phyloP scores from a whole-genome alignment of 768 basidiomycete species.

The Panellus pusillus region DNA sequence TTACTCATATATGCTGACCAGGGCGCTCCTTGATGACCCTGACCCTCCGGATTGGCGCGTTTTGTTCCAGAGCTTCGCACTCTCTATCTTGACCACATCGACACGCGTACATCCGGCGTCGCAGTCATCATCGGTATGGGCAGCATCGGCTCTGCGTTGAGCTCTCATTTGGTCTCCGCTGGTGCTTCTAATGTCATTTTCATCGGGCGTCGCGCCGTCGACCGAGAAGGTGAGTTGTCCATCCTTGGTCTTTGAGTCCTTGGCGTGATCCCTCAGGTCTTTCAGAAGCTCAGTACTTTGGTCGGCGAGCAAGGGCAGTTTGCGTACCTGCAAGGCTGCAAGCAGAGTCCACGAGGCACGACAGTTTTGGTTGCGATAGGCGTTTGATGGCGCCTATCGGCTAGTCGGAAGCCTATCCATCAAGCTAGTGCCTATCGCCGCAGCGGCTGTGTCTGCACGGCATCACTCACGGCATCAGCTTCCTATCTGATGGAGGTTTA shows the following conservation, averaged over 20 bases:
- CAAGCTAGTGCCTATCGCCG: too few species aligned
- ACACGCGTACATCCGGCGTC: constrained; percentile 22
- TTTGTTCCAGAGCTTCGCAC: constrained; percentile 27
- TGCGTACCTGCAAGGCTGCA: constrained; percentile 29
- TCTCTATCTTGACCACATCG: constrained; percentile 4
- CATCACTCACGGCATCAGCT: too few species aligned
- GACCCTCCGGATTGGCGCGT: constrained; percentile 15
- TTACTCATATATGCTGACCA: too few species aligned
- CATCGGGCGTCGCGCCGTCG: constrained; percentile 25
- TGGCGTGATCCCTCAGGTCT: constrained; percentile 17
- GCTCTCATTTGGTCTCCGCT: constrained; percentile 25
- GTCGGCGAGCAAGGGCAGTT: constrained; percentile 7
- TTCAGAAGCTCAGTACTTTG: constrained; percentile 7
- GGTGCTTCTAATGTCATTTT: constrained; percentile 24
- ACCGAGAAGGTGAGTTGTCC: constrained; percentile 20
- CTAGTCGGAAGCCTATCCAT: too few species aligned
- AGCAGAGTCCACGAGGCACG: too few species aligned
- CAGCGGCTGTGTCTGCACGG: too few species aligned
- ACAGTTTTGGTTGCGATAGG: too few species aligned
- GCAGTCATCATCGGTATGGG: constrained; percentile 35
- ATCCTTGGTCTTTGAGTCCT: background rate
- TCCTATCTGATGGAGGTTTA: too few species aligned
- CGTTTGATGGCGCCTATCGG: too few species aligned
- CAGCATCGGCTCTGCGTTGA: constrained; percentile 30
- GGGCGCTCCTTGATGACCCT: too few species aligned